Evolutionary conservation across 2,329 filamentous ascomycete genomes (phyloP), one percentile per base, ranked within the genome.

Genomic region (Clarireedia sp.): DNA sequence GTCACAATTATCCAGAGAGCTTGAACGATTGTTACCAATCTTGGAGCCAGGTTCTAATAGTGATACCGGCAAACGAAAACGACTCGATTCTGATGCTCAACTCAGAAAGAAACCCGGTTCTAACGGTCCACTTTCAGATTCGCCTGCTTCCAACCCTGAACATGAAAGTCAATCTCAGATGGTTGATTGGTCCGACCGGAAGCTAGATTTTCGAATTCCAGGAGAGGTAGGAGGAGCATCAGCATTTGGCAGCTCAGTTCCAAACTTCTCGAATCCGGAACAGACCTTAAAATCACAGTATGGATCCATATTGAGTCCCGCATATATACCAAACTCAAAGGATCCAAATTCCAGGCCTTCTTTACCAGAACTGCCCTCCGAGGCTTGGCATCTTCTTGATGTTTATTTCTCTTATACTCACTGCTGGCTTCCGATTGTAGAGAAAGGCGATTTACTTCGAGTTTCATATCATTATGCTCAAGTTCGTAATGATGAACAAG

Each of bases 341-440:
- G 56, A 57, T 24, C 48, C 40, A 14, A 57, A 43, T 38, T 43
- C 54, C n/a, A 49, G 8, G 21, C 16, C 51, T 10, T 54, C 54
- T 7, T 21, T 62, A 17, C 62, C 63, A 23, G 64, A 66, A 19
- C 59, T 69, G 16, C 67, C 66, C 16, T 63, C 65, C 4, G 65
- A 67, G 23, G 65, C 67, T 1, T 69, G 66, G 66, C 63, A 66
- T 56, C 74, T 90, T 3, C 71, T 90, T 40, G 85, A 90, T 61
- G 76, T 86, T 4, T 90, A 89, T 66, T 87, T 89, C 57, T 80
- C 85, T 1, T 89, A 88, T 62, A 88, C 84, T 0, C 85, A 90
- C 66, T 82, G 79, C 52, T 91, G 87, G 87, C 76, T 91, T 24
- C 87, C 87, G 0, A 82, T 91, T 24, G 74, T 86, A 10, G 83